These are phyloP conservation scores for Cyberlindnera maritima DNA, from an alignment of 805 yeast genomes.

Conservation along the genomic window DNA sequence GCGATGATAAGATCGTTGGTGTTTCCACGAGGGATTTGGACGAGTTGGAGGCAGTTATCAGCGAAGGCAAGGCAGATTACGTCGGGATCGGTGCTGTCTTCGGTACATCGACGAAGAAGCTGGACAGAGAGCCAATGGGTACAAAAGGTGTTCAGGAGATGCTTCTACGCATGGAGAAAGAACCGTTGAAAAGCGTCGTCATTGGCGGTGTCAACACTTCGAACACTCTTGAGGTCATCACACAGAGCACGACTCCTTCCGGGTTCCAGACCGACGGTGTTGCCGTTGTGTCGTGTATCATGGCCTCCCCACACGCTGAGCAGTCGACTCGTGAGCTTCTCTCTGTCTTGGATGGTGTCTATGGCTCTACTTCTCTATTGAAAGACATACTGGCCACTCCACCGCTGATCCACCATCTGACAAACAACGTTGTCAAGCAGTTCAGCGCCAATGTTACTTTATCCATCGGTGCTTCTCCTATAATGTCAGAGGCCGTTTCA, in stretches of 20 bases:
- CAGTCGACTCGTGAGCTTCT: conserved; percentile 40
- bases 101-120: conserved; percentile 67
- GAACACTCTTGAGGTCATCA: conserved; percentile 57
- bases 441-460: conserved; percentile 84
- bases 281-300: conserved; percentile 84
- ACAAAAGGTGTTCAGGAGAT: conserved; percentile 60
- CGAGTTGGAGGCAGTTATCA: conserved; percentile 53
- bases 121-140: conserved; percentile 60
- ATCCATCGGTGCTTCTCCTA: conserved; percentile 83
- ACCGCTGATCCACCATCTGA: conserved; percentile 83
- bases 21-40: conserved; percentile 62
- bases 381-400: conserved; percentile 26
- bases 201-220: conserved; percentile 75
- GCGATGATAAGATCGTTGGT: conserved; percentile 75
- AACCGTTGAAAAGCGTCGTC: conserved; percentile 56
- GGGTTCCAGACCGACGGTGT: conserved; percentile 66
- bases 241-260: conserved; percentile 38
- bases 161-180: conserved; percentile 43
- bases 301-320: conserved; percentile 59
- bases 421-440: conserved; percentile 85
- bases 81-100: conserved; percentile 83
- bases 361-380: neutral
- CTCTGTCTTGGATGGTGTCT: conserved; percentile 30
- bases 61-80: conserved; percentile 57
- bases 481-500: conserved; percentile 72